phyloP scores from a whole-genome alignment of 306 rosid species.

The Vicia faba region DNA sequence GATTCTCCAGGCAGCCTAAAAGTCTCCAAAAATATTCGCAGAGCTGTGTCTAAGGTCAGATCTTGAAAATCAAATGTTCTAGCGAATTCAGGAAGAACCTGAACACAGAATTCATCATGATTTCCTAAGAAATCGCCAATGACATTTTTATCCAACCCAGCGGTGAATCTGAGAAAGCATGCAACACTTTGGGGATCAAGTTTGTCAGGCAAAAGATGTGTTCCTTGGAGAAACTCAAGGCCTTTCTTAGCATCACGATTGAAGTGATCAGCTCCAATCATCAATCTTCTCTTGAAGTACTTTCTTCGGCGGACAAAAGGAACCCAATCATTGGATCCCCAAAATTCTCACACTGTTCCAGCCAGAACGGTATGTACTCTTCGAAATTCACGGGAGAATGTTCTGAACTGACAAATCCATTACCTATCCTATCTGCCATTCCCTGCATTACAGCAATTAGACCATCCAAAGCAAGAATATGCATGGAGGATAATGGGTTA shows the following conservation, averaged over 20 bases:
- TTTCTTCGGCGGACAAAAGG: slow-evolving; percentile 86
- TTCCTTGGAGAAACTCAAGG: slow-evolving; percentile 94
- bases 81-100: slow-evolving; percentile 99
- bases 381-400: slow-evolving; percentile 68
- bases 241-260: slow-evolving; percentile 99
- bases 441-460: slow-evolving; percentile 94
- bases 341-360: slow-evolving; percentile 89
- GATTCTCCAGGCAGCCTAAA: slow-evolving; percentile 98
- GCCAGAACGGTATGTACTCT: slow-evolving; percentile 93
- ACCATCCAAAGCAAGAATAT: slow-evolving; percentile 92
- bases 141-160: slow-evolving; percentile 97
- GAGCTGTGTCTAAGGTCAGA: slow-evolving; percentile 95
- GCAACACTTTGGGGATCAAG: slow-evolving; percentile 99
- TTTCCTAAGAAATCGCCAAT: slow-evolving; percentile 96
- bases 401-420: slow-evolving; percentile 68
- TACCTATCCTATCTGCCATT: slow-evolving; percentile 89
- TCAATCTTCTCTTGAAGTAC: slow-evolving; percentile 88
- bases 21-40: slow-evolving; percentile 90
- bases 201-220: slow-evolving; percentile 94
- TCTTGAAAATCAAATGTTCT: slow-evolving; percentile 94
- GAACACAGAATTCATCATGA: slow-evolving; percentile 94
- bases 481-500: slow-evolving; percentile 84
- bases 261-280: slow-evolving; percentile 98
- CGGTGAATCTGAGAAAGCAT: slow-evolving; percentile 93
- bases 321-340: slow-evolving; percentile 87